These are phyloP conservation scores for Dactylellina sp. DNA, from an alignment of 2,329 filamentous ascomycete species.

Conservation along the genomic window DNA sequence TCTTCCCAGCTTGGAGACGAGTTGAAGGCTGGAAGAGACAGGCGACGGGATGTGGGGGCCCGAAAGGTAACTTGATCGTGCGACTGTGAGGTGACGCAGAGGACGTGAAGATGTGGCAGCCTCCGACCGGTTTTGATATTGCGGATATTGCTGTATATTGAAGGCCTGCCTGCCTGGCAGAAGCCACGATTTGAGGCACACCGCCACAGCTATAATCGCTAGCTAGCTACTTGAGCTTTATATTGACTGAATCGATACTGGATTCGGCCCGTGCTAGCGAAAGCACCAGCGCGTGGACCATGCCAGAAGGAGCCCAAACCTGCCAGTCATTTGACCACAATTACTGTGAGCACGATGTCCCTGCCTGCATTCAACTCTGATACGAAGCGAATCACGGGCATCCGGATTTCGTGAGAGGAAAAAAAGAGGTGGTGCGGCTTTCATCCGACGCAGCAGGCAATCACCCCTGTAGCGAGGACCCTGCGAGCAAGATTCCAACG, in stretches of 20 bases:
- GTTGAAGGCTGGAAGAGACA: neutral
- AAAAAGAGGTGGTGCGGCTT: slow-evolving; percentile 24
- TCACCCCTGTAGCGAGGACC: slow-evolving; percentile 19
- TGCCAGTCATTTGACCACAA: slow-evolving; percentile 8
- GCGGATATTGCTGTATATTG: neutral
- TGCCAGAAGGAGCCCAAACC: slow-evolving; percentile 1
- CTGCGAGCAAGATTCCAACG: slow-evolving; percentile 14
- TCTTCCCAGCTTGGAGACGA: neutral
- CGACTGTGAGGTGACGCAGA: no score
- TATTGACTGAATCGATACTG: no score
- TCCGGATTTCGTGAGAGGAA: neutral
- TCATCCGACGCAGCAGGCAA: slow-evolving; percentile 18
- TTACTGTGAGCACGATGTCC: neutral
- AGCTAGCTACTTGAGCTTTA: no score
- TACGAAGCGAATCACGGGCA: neutral
- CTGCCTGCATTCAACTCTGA: neutral
- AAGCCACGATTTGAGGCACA: neutral
- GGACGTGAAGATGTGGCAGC: no score
- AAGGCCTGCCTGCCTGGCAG: neutral
- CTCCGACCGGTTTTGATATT: neutral
- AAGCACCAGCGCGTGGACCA: neutral
- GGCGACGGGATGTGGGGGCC: neutral
- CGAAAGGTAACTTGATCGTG: neutral
- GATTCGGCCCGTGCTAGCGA: slow-evolving; percentile 5
- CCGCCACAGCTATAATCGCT: no score